These are phyloP conservation scores for Furculomyces boomerangus DNA, from an alignment of 371 early-diverging fungal species.

Conservation along the genomic window DNA sequence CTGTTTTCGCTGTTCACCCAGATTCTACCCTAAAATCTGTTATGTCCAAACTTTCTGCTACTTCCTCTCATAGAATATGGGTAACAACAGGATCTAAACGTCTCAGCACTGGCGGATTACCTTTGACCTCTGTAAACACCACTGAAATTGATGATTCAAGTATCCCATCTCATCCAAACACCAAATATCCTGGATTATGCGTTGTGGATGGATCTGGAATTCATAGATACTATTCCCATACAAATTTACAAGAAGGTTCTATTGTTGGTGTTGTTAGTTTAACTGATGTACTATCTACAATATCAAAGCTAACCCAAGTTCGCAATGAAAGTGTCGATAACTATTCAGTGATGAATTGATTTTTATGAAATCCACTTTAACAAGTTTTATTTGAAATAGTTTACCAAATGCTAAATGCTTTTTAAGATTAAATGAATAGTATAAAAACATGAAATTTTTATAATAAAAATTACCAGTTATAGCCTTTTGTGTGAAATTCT, in stretches of 20 bases:
- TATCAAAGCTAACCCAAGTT: not conserved
- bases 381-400: too few relatives aligned
- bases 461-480: slow-evolving; percentile 28
- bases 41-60: slow-evolving; percentile 57
- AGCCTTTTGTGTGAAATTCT: slow-evolving; percentile 67
- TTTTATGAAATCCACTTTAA: too few relatives aligned
- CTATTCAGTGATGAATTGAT: too few relatives aligned
- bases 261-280: slow-evolving; percentile 46
- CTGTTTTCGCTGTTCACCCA: slow-evolving; percentile 56
- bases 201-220: not conserved
- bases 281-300: slow-evolving; percentile 41
- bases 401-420: too few relatives aligned
- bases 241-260: not conserved
- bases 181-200: not conserved
- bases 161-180: not conserved
- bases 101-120: not conserved
- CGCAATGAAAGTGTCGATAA: too few relatives aligned
- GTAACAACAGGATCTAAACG: slow-evolving; percentile 20
- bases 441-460: not conserved
- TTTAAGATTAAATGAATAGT: too few relatives aligned
- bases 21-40: slow-evolving; percentile 47
- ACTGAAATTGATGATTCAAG: not conserved
- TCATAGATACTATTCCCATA: not conserved
- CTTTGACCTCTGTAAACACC: not conserved
- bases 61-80: slow-evolving; percentile 69